Base-by-base conservation (phyloP, 2,329 filamentous ascomycete genomes). In the Neurospora sp. region DNA sequence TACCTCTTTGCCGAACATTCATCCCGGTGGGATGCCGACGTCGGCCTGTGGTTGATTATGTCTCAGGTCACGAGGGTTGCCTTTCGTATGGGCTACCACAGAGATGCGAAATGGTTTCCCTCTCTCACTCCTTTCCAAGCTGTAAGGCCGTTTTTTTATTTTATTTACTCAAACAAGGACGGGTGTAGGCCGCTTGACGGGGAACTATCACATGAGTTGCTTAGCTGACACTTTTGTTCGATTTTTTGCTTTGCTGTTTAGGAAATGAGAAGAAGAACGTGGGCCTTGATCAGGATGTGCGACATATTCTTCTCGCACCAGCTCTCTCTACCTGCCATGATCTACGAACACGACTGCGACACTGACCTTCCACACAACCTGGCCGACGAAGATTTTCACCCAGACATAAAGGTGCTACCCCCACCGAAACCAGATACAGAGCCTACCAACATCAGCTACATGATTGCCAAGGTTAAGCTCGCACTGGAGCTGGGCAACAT, bases 241-340 rank as follows among this genome's bases (percentile, higher is more conserved):
- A 46, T 38, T 77, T 40, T 12, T 67, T 67, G 68, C 69, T 69
- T 28, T 69, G 41, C 15, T 66, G n/a, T 69, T 1, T 46, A 87
- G 82, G 92, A 96, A 81, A 94, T 91, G 87, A 83, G 89, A 73
- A 83, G 89, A 41, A 82, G 89, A 71, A 84, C 87, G 4, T 91
- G 89, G 92, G 87, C 89, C 8, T 83, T 92, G 68, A 84, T 96
- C 46, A 86, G 91, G 69, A 90, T 92, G 80, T 85, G 87, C 37
- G 92, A 96, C 77, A 84, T 92, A 11, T 83, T 93, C 69, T 92
- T 94, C 76, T 95, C 92, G 0, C 91, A 92, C 71, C 91, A 93
- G 76, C 83, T 88, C 2, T 87, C 85, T n/a, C 77, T 89, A 23
- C 86, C 87, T 4, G 86, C 81, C 71, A 93, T 94, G 85, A 89